These are phyloP conservation scores for Hymenoscyphus fructigenus DNA, from an alignment of 2,329 filamentous ascomycete species.

Conservation along the genomic window DNA sequence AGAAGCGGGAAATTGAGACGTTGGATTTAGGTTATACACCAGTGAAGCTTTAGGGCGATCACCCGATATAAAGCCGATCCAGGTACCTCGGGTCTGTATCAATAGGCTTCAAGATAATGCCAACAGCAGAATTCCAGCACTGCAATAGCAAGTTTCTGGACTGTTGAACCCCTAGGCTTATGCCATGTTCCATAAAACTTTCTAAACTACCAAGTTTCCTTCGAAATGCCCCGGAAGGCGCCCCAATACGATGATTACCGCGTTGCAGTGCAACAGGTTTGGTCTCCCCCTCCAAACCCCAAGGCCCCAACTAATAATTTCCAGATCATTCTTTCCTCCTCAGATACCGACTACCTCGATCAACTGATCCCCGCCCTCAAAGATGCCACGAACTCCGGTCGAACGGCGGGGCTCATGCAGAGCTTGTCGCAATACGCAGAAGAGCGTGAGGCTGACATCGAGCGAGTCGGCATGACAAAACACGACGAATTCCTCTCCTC, in stretches of 20 bases:
- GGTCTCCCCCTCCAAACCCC: not conserved
- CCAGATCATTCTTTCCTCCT: constrained; percentile 91
- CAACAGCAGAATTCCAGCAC: not conserved
- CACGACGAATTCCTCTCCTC: constrained; percentile 95
- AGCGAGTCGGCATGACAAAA: constrained; percentile 90
- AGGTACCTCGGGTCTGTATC: not conserved
- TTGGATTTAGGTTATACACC: not conserved
- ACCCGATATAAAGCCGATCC: not conserved
- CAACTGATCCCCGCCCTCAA: constrained; percentile 92
- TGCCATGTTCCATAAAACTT: not conserved
- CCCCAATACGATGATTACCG: constrained; percentile 37
- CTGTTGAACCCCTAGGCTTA: not conserved
- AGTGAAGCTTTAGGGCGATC: not conserved
- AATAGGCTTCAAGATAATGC: not conserved
- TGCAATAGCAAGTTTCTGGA: not conserved
- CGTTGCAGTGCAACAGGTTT: constrained; percentile 35
- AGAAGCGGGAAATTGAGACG: not conserved
- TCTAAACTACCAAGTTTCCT: not conserved
- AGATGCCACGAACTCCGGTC: constrained; percentile 77
- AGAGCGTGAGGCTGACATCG: constrained; percentile 87
- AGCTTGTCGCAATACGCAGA: constrained; percentile 79
- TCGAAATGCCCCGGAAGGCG: constrained; percentile 23
- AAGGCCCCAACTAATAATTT: constrained; percentile 16
- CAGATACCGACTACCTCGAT: constrained; percentile 91
- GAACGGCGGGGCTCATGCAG: constrained; percentile 71